These are phyloP conservation scores for Cladosporium velox DNA, from an alignment of 2,329 filamentous ascomycete species.

Conservation along the genomic window DNA sequence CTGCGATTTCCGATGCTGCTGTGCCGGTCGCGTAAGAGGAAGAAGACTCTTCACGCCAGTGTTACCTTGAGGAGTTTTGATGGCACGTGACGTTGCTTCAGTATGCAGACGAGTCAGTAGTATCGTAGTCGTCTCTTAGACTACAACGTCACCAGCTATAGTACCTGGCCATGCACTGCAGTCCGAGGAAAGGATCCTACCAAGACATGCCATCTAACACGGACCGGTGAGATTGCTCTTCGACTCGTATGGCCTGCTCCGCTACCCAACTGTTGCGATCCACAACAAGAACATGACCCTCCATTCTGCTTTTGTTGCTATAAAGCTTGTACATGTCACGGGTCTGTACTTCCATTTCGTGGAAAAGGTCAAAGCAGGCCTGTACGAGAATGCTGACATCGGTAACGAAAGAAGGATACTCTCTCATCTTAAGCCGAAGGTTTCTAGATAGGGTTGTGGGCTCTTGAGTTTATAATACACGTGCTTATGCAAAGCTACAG, in stretches of 20 bases:
- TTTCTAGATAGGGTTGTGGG: not conserved
- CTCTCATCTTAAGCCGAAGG: not conserved
- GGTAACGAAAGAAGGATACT: not conserved
- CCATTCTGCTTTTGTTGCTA: not conserved
- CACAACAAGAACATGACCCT: not conserved
- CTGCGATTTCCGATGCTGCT: not conserved
- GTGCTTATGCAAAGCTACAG: not conserved
- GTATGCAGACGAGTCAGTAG: not conserved
- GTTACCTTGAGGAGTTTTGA: not conserved
- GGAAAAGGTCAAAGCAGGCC: not conserved
- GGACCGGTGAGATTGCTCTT: not conserved
- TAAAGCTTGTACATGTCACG: no score
- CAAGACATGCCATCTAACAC: not conserved
- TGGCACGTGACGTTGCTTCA: not conserved
- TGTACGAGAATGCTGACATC: not conserved
- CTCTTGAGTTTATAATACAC: not conserved
- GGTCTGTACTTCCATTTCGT: no score
- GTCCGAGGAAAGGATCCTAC: not conserved
- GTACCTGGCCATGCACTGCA: not conserved
- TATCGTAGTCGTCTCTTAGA: not conserved
- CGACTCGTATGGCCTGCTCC: not conserved
- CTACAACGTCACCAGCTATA: not conserved
- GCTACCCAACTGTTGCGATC: not conserved
- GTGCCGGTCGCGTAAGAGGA: not conserved
- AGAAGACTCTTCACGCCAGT: constrained; percentile 1